Evolutionary conservation across 1,284 basidiomycete genomes (phyloP).

Genomic region (Cryptococcus maquisensis): DNA sequence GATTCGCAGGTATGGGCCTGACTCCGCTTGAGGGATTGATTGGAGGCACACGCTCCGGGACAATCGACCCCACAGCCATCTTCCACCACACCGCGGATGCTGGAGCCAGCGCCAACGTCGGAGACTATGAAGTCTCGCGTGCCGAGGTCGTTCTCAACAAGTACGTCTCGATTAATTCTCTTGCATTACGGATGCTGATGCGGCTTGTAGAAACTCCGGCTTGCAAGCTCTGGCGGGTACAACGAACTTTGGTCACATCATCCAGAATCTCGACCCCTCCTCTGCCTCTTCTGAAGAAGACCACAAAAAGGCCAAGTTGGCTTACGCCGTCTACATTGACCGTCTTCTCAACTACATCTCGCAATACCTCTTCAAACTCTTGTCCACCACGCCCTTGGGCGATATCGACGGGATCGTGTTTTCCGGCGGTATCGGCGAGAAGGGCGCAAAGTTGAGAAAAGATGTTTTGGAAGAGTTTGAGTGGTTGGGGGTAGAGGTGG

Average conservation of each 20-base stretch:
- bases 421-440: conserved; percentile 79
- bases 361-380: conserved; percentile 67
- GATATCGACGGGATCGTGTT: conserved; percentile 75
- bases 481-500: conserved; percentile 61
- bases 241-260: conserved; percentile 66
- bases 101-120: conserved; percentile 54
- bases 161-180: conserved; percentile 48
- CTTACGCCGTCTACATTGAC: conserved; percentile 71
- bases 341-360: conserved; percentile 67
- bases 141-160: conserved; percentile 77
- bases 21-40: conserved; percentile 59
- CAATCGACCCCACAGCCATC: conserved; percentile 75
- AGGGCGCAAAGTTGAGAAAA: conserved; percentile 58
- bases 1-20: conserved; percentile 40
- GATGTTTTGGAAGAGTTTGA: conserved; percentile 56
- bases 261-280: conserved; percentile 43
- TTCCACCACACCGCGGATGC: conserved; percentile 74
- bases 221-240: conserved; percentile 66
- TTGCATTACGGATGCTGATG: neutral
- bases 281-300: conserved; percentile 32
- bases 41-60: conserved; percentile 78
- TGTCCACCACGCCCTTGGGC: conserved; percentile 42
- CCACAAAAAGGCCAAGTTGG: conserved; percentile 52
- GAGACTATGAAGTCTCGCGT: conserved; percentile 57
- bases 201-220: conserved; percentile 56